Evolutionary conservation across 805 yeast genomes (phyloP), one percentile per base, ranked within the genome.

Genomic region (Schwanniomyces polymorphus): DNA sequence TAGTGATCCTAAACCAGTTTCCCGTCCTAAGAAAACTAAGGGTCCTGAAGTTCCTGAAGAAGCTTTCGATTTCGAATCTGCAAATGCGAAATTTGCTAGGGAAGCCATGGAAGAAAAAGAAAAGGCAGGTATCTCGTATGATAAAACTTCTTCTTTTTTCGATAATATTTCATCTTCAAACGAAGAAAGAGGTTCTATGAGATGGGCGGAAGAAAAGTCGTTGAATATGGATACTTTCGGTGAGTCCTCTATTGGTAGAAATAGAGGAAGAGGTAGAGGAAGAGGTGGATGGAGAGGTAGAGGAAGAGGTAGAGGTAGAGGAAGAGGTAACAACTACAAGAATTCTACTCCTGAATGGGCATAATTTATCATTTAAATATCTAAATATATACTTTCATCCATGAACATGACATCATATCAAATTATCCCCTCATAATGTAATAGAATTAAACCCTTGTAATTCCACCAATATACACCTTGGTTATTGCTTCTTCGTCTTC

Each of bases 201-300:
- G 83, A 59, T 85, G 95, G 84, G 71, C 78, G 41, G 87, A 85
- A 55, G 96, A 89, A 59, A 84, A 85, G 50, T 69, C 69, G 41
- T 76, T 88, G 60, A 90, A 90, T 63, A 59, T 82, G 67, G 96
- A 88, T 65, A 89, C 96, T 1, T 90, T 89, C 67, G 96, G 97
- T 18, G 86, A 87, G 67, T 68, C 84, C 6, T 75, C 83, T 17
- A 76, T 78, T 39, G 64, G 79, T 46, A 60, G 78, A 41, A 74
- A 79, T 12, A 53, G 69, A 33, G 74, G 82, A 17, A 74, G 82
- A 11, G 66, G 82, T n/a, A 74, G 83, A 37, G 75, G 85, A 34
- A 51, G 63, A 42, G 57, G 58, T 5, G 44, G 64, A 31, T 53
- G 60, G 9, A 51, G 58, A 21, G 43, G 59, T 17, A 45, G 57